phyloP scores from a whole-genome alignment of 148 eudicot species.

The Vaccinium darrowii region DNA sequence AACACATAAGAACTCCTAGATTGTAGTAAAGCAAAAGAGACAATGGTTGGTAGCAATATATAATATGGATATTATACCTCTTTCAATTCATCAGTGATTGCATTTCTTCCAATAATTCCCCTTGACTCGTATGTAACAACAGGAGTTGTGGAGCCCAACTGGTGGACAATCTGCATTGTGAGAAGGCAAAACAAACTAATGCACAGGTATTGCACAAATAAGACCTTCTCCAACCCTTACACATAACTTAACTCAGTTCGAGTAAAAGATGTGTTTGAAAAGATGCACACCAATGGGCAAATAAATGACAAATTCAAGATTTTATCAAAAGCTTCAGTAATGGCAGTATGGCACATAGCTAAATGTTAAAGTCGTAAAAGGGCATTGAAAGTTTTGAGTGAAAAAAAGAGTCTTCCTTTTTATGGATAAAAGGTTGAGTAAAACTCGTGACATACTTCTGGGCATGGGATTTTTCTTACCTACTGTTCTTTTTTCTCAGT shows the following conservation, averaged over 20 bases:
- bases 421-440: neutral
- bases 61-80: conserved; percentile 45
- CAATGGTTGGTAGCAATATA: neutral
- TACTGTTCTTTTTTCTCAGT: neutral
- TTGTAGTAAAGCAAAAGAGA: conserved; percentile 2
- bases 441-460: neutral
- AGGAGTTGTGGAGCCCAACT: conserved; percentile 60
- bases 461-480: neutral
- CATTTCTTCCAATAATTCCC: conserved; percentile 78
- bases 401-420: neutral
- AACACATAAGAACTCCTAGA: neutral
- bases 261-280: neutral
- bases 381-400: neutral
- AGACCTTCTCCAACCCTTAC: conserved; percentile 5
- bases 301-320: neutral
- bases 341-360: neutral
- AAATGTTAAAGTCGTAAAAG: neutral
- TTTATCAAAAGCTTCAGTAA: neutral
- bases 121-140: conserved; percentile 47
- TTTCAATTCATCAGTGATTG: conserved; percentile 43
- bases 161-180: conserved; percentile 43
- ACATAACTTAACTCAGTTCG: neutral
- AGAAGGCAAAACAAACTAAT: neutral
- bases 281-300: neutral
- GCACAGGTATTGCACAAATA: neutral